Conservation (phyloP, 202 grass and related monocot genomes). For the Brachypodium distachyon region DNA sequence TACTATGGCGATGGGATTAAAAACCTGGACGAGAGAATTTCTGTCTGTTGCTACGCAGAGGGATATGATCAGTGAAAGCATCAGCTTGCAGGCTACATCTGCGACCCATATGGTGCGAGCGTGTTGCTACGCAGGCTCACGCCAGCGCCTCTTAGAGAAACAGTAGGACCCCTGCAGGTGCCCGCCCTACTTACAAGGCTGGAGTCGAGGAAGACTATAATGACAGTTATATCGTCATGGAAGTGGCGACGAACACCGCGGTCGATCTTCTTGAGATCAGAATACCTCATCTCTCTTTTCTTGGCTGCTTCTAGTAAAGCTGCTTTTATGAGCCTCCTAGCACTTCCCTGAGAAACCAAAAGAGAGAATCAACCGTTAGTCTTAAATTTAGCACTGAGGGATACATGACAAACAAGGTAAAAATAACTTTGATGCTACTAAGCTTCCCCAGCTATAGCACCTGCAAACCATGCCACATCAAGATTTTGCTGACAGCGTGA, state of each 20-base stretch:
- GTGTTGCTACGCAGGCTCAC: conserved; percentile 44
- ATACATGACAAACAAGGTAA: neutral
- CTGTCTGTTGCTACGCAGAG: neutral
- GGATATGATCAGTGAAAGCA: neutral
- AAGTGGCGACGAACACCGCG: conserved; percentile 91
- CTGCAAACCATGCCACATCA: neutral
- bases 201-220: conserved; percentile 81
- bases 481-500: neutral
- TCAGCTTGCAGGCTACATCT: conserved; percentile 2
- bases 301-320: conserved; percentile 77
- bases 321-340: conserved; percentile 67
- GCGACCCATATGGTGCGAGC: conserved; percentile 52
- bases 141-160: conserved; percentile 69
- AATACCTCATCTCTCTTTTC: conserved; percentile 98
- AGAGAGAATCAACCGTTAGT: neutral
- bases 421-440: neutral
- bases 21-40: conserved; percentile 9
- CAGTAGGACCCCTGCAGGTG: conserved; percentile 26
- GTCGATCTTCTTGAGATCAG: conserved; percentile 90
- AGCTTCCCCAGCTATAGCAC: neutral
- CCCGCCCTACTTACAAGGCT: conserved; percentile 60
- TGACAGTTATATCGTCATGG: conserved; percentile 86
- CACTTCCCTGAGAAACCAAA: conserved; percentile 60
- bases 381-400: neutral
- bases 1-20: conserved; percentile 6